phyloP scores from a whole-genome alignment of 495 filamentous ascomycete species.

The Cetradonia linearis region DNA sequence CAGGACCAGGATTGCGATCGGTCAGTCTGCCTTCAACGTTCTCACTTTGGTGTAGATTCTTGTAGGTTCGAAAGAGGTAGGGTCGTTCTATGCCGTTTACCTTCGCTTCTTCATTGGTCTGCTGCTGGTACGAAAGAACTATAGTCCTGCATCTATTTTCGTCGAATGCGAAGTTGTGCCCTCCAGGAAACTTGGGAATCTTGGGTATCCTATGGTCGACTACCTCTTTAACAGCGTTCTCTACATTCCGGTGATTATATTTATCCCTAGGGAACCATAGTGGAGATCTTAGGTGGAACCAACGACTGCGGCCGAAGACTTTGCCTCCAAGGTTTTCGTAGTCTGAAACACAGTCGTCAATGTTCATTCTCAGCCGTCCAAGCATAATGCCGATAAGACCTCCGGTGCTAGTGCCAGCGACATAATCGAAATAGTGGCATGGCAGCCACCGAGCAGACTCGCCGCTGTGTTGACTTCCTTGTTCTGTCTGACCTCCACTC shows the following conservation, averaged over 20 bases:
- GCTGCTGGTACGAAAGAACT: slow-evolving; percentile 17
- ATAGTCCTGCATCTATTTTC: slow-evolving; percentile 29
- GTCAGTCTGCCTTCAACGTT: neutral
- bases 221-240: slow-evolving; percentile 20
- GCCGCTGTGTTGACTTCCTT: neutral
- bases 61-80: slow-evolving; percentile 22
- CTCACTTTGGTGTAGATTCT: slow-evolving; percentile 16
- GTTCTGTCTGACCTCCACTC: neutral
- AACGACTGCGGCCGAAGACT: slow-evolving; percentile 34
- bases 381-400: slow-evolving; percentile 45
- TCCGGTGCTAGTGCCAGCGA: slow-evolving; percentile 26
- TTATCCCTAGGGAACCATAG: slow-evolving; percentile 20
- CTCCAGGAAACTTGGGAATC: slow-evolving; percentile 19
- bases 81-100: neutral
- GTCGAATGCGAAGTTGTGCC: slow-evolving; percentile 21
- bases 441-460: slow-evolving; percentile 23
- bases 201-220: slow-evolving; percentile 20
- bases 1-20: slow-evolving; percentile 23
- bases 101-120: neutral
- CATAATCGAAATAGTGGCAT: slow-evolving; percentile 28
- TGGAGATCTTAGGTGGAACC: slow-evolving; percentile 19
- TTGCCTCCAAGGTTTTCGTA: slow-evolving; percentile 38
- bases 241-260: slow-evolving; percentile 19
- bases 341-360: slow-evolving; percentile 40
- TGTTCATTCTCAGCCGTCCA: slow-evolving; percentile 42